phyloP scores from a whole-genome alignment of 2,329 filamentous ascomycete genomes.

The Penicillium corylophilum region DNA sequence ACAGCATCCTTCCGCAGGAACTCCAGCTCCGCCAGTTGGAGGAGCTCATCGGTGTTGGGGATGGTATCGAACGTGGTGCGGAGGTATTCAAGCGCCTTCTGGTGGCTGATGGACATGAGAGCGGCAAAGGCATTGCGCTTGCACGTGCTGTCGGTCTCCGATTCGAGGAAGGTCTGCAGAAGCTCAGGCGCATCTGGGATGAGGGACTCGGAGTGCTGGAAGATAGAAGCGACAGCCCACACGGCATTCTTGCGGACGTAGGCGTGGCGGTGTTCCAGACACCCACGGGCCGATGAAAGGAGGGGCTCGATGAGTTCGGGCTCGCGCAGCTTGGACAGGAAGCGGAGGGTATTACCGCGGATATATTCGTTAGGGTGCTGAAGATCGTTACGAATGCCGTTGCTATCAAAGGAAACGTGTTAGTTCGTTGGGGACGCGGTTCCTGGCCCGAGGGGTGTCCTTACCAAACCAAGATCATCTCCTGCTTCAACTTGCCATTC shows the following conservation, averaged over 20 bases:
- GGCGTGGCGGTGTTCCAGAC: slow-evolving; percentile 92
- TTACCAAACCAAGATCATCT: slow-evolving; percentile 99
- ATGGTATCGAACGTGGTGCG: slow-evolving; percentile 89
- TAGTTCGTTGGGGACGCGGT: slow-evolving; percentile 7
- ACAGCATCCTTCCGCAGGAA: slow-evolving; percentile 98
- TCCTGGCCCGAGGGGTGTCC: slow-evolving; percentile 23
- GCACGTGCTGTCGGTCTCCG: slow-evolving; percentile 90
- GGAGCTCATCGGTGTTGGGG: slow-evolving; percentile 86
- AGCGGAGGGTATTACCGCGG: slow-evolving; percentile 94
- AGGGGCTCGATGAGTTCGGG: slow-evolving; percentile 94
- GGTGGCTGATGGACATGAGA: slow-evolving; percentile 85
- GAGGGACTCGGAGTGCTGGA: slow-evolving; percentile 81
- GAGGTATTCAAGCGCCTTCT: slow-evolving; percentile 85
- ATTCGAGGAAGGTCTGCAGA: slow-evolving; percentile 82
- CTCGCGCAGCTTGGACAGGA: slow-evolving; percentile 93
- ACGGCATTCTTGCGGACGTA: slow-evolving; percentile 99
- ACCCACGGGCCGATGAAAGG: slow-evolving; percentile 85
- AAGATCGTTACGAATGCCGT: slow-evolving; percentile 95
- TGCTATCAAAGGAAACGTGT: slow-evolving; percentile 56
- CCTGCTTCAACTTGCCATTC: slow-evolving; percentile 93
- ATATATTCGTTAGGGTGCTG: slow-evolving; percentile 99
- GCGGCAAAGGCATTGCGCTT: slow-evolving; percentile 97
- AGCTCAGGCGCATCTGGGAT: slow-evolving; percentile 96
- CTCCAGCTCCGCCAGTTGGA: slow-evolving; percentile 91
- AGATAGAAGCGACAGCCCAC: slow-evolving; percentile 90